Evolutionary conservation across 2,329 filamentous ascomycete species (phyloP).

Genomic region (Microcyclosporella mali): DNA sequence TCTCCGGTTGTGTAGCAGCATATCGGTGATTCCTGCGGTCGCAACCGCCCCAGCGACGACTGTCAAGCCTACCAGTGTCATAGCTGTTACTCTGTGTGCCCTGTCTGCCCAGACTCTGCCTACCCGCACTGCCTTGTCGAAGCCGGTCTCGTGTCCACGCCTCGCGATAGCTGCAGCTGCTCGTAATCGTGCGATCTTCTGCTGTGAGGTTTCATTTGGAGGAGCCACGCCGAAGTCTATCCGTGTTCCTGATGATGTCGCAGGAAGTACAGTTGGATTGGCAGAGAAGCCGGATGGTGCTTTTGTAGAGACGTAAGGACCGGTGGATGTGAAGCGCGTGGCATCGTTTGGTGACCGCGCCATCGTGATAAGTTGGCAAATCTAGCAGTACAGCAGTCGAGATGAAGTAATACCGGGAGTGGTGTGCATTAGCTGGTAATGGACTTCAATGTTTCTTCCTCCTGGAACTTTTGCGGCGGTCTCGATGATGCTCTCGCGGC

Average conservation of each 20-base stretch:
- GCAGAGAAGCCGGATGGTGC: slow-evolving; percentile 33
- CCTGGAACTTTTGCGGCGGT: neutral
- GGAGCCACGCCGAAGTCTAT: slow-evolving; percentile 25
- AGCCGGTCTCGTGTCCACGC: slow-evolving; percentile 45
- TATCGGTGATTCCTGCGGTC: slow-evolving; percentile 58
- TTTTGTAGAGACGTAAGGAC: slow-evolving; percentile 64
- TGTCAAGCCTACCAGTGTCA: slow-evolving; percentile 55
- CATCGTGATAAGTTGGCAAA: slow-evolving; percentile 27
- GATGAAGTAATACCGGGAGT: no score
- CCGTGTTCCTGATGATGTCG: slow-evolving; percentile 17
- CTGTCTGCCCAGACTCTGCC: slow-evolving; percentile 55
- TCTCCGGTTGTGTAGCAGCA: slow-evolving; percentile 61
- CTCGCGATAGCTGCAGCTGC: slow-evolving; percentile 44
- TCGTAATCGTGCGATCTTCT: slow-evolving; percentile 48
- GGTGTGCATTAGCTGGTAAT: slow-evolving; percentile 6
- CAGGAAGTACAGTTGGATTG: slow-evolving; percentile 20
- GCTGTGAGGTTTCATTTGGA: slow-evolving; percentile 47
- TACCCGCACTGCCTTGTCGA: slow-evolving; percentile 49
- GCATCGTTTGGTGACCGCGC: slow-evolving; percentile 71
- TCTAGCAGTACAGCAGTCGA: no score
- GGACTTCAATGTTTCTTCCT: neutral
- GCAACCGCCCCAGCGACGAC: slow-evolving; percentile 57
- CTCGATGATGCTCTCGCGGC: neutral
- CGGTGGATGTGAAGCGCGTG: slow-evolving; percentile 68
- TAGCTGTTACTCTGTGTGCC: slow-evolving; percentile 55